Evolutionary conservation across 2,329 filamentous ascomycete genomes (phyloP), one percentile per base, ranked within the genome.

Genomic region (Albophoma yamanashiensis): DNA sequence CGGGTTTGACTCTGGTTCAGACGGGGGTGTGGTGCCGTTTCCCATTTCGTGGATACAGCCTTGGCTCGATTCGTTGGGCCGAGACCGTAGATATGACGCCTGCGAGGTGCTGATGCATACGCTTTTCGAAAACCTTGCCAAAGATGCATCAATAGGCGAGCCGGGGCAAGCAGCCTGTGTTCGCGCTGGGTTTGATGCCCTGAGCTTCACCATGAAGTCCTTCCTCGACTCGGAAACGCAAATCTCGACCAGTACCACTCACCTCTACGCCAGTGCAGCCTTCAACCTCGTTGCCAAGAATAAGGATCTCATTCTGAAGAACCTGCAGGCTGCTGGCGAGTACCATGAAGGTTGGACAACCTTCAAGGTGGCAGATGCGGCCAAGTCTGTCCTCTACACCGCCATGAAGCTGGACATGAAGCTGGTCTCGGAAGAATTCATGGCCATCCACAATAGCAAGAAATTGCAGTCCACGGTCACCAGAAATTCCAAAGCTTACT

Each of bases 41-140:
- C 84, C 91, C 60, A 84, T 92, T 11, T 84, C 84, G 27, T 97
- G 92, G 91, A 84, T 94, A 39, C 79, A 81, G 27, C 85, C 87
- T 0, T 91, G 96, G 69, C 82, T 96, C 63, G 79, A 82, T 38
- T 96, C 92, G 1, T 82, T 97, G 61, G 86, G 87, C 61, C 81
- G 87, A 6, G 84, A 87, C 60, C 90, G 91, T 67, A 85, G 91
- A 61, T 86, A 89, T 22, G 88, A 92, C 65, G 88, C 90, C 9
- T 92, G 91, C 71, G 86, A 91, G 62, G 85, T 88, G n/a, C 77
- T 97, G 50, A 81, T 91, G 45, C 82, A 88, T 63, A 86, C 91
- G 59, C 81, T 96, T 12, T 83, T 97, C 50, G 82, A 85, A 59
- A 82, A 82, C 8, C 79, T 88, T 27, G 84, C 78, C 15, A 75